A percentile compares a stretch with the other conserved stretches of the same genome.
These are phyloP conservation scores for Arthrobotrys musiformis DNA, from an alignment of 2,329 filamentous ascomycete species.

Conservation along the genomic window DNA sequence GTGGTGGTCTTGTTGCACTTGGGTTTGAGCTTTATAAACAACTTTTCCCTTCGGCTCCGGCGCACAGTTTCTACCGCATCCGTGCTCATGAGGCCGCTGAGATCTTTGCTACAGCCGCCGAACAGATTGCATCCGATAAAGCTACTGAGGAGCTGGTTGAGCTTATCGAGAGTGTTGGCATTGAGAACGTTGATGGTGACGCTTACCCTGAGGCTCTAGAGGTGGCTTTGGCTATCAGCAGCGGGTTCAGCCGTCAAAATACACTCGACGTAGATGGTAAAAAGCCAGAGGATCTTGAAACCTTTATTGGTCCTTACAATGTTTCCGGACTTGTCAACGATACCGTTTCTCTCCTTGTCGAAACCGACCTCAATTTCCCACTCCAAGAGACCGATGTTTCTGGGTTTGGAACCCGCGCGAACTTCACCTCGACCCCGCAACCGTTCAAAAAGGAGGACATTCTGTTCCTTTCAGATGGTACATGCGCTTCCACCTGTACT, in stretches of 20 bases:
- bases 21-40: conserved; percentile 68
- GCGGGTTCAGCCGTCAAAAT: conserved; percentile 60
- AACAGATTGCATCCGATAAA: conserved; percentile 24
- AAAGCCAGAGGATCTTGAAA: conserved; percentile 60
- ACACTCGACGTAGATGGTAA: conserved; percentile 60
- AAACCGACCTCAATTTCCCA: conserved; percentile 17
- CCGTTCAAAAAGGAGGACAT: conserved; percentile 65
- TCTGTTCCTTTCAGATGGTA: conserved; percentile 66
- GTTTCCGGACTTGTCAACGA: conserved; percentile 58
- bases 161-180: not conserved
- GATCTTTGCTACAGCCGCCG: conserved; percentile 24
- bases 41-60: conserved; percentile 66
- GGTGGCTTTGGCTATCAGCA: conserved; percentile 1
- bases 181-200: not conserved
- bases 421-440: conserved; percentile 49
- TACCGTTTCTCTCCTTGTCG: conserved; percentile 61
- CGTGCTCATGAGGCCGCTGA: conserved; percentile 61
- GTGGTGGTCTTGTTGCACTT: conserved; percentile 68
- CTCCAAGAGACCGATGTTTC: conserved; percentile 23
- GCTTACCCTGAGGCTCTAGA: not conserved
- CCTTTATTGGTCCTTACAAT: conserved; percentile 63
- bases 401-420: conserved; percentile 54
- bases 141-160: not conserved
- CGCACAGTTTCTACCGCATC: conserved; percentile 65
- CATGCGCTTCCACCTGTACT: conserved; percentile 72